Base-by-base conservation (phyloP, 1,284 basidiomycete genomes). In the Leccinum fuscescens region DNA sequence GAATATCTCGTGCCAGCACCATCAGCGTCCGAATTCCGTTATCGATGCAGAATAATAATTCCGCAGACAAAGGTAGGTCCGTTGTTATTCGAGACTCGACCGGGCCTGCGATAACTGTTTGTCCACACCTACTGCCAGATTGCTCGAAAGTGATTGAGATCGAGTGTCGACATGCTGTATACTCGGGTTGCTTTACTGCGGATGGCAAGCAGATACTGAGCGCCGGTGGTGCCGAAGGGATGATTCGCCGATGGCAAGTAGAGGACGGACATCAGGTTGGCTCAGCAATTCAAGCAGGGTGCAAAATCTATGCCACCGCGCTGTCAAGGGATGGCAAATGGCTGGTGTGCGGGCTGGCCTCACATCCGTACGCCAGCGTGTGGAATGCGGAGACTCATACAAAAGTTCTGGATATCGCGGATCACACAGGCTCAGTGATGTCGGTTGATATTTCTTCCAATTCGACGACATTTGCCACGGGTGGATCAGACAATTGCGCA, bases 311-410 rank as follows among this genome's bases (percentile, higher is more conserved):
- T 29, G 7, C 27, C 27, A 29, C 27, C 2, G 27, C 27, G 1
- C 8, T 4, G 8, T 42, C 39, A 9, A 42, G n/a, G 39, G 39
- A 42, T 42, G 7, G 39, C 8, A 42, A 42, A 42, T 42, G 39
- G 39, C 7, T 42, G 39, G 8, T n/a, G n/a, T 42, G 7, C 8
- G 39, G 39, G 8, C 0, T 17, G 15, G 1, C 4, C 8, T 29
- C 27, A 29, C 7, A 29, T 29, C n/a, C 39, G 2, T 9, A 9
- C 3, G n/a, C 2, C n/a, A n/a, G 0, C 0, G n/a, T 42, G 8
- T 42, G 39, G 39, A 33, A 35, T 35, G 33, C 12, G 33, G 12
- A 35, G 6, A 35, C 33, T 35, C 33, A 35, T 0, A 35, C 33
- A 14, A 35, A 35, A 14, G 33, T 35, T 35, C 33, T 35, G 12